These are phyloP conservation scores for Rhynchospora pubera DNA, from an alignment of 176 grass and related monocot species.

Conservation along the genomic window DNA sequence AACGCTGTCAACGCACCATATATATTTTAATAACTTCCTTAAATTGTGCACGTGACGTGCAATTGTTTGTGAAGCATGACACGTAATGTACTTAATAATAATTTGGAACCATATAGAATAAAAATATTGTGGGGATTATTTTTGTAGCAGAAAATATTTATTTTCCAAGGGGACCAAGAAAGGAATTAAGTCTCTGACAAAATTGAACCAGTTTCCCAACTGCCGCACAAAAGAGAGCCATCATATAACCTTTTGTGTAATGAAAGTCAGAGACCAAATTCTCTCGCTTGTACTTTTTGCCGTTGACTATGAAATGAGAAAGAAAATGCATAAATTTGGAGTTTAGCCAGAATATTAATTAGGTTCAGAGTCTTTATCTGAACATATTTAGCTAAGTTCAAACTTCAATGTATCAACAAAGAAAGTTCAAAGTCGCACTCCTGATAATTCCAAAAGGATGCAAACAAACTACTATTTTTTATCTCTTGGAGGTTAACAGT, in stretches of 20 bases:
- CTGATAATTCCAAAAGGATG: background rate
- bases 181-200: background rate
- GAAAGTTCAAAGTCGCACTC: background rate
- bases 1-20: background rate
- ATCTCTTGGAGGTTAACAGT: too few relatives aligned
- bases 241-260: background rate
- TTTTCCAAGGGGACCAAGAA: background rate
- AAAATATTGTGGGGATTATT: background rate
- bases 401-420: background rate
- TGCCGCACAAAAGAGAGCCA: background rate
- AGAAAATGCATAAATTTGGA: background rate
- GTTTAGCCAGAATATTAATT: background rate
- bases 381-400: background rate
- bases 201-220: background rate
- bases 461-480: background rate
- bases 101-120: background rate
- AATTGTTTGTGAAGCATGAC: background rate
- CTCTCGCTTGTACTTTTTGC: background rate
- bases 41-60: too few relatives aligned
- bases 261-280: background rate
- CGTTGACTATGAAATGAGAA: background rate
- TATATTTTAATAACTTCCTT: background rate
- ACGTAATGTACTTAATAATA: background rate
- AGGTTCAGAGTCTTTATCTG: background rate
- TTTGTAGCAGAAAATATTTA: background rate